These are phyloP conservation scores for Podospora anserina DNA, from an alignment of 495 filamentous ascomycete genomes.

Conservation along the genomic window DNA sequence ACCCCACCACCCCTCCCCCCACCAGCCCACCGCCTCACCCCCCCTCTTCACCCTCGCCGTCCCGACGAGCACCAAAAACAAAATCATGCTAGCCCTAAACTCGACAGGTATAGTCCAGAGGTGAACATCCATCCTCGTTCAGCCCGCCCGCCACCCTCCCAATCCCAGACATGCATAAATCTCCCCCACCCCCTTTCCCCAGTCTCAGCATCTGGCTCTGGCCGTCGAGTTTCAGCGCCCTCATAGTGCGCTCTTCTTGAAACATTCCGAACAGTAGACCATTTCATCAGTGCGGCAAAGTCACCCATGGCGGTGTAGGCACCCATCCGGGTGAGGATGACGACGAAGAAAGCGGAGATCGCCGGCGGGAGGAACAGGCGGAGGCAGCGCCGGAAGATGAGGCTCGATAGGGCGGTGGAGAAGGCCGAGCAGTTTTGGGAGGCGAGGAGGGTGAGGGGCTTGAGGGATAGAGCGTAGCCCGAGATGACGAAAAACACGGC, in stretches of 20 bases:
- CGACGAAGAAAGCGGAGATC: conserved; percentile 56
- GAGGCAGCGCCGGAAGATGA: conserved; percentile 63
- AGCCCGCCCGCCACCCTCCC: conserved; percentile 41
- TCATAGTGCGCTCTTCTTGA: conserved; percentile 42
- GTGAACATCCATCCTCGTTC: conserved; percentile 60
- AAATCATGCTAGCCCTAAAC: conserved; percentile 60
- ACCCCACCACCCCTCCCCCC: conserved; percentile 31
- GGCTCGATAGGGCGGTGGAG: conserved; percentile 49
- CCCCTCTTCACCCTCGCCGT: conserved; percentile 30
- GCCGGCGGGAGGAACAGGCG: conserved; percentile 65
- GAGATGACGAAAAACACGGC: conserved; percentile 75
- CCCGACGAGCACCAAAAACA: conserved; percentile 59
- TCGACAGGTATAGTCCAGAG: conserved; percentile 75
- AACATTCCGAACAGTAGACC: conserved; percentile 38
- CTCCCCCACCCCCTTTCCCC: conserved; percentile 29
- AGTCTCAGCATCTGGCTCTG: conserved; percentile 15
- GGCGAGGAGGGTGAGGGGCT: conserved; percentile 59
- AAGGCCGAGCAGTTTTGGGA: conserved; percentile 39
- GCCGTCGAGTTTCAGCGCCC: not conserved
- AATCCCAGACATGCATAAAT: conserved; percentile 44
- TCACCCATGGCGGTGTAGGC: conserved; percentile 43
- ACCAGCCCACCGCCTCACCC: conserved; percentile 25
- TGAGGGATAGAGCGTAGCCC: conserved; percentile 65
- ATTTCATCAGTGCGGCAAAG: conserved; percentile 40
- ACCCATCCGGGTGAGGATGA: conserved; percentile 56